Base-by-base conservation (phyloP, 768 basidiomycete species). In the Kwoniella dendrophila region DNA sequence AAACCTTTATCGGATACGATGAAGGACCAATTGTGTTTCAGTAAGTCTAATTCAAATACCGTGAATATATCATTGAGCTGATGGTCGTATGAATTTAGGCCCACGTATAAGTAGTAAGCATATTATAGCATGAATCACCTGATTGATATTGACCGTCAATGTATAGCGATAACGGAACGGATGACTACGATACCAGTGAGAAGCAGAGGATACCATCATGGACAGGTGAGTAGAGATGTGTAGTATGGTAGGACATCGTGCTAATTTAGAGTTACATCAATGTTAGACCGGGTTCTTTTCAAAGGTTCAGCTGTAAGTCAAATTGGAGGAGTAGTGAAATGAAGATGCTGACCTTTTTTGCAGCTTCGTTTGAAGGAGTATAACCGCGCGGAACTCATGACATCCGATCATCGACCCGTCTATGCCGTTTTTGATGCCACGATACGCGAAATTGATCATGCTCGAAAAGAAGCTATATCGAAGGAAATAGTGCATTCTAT, bases 321-420 rank as follows among this genome's bases (percentile, higher is more conserved):
- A n/a, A 18, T 1, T 6, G 33, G 3, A 12, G 10, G 16, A 51
- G 14, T 22, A 14, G 26, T 41, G 27, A 14, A 18, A 44, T 30
- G 20, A 24, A 38, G 5, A 4, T 26, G 8, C 40, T 43, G 4
- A 27, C 3, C 0, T 3, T 27, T 5, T 20, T 24, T 24, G 0
- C 63, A 76, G 67, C 82, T 97, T 26, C 87, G 92, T 64, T 82
- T 93, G 47, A 82, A 85, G 0, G 84, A 86, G 8, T 99, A 99
- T 78, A 86, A 87, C 20, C 83, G 92, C 62, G 88, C 90, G 6
- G 91, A 95, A 68, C 80, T 99, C 59, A 83, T 82, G 72, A 86
- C 89, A n/a, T 99, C 96, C 5, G 96, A 99, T 81, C 96, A 99
- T 76, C 87, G 89, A 74, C 96, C 96, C 76, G 95, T 99, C 3